A percentile compares a stretch with the other conserved stretches of the same genome.
These are phyloP conservation scores for Trichophyton verrucosum DNA, from an alignment of 2,329 filamentous ascomycete species.

Conservation along the genomic window DNA sequence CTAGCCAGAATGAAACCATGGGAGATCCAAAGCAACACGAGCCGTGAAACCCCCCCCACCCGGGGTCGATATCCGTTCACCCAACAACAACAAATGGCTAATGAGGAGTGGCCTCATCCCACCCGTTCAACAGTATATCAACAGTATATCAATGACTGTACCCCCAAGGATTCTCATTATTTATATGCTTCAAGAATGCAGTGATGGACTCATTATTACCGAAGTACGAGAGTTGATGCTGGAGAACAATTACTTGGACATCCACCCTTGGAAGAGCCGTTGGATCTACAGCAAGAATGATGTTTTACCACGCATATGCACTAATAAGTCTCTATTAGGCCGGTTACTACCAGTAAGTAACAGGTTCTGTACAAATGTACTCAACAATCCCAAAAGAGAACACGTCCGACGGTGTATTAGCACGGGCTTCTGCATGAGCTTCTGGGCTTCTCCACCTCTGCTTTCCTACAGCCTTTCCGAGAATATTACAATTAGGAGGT, in stretches of 20 bases:
- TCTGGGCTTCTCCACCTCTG: conserved; percentile 27
- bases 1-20: conserved; percentile 15
- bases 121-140: not conserved
- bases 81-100: conserved; percentile 5
- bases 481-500: conserved; percentile 13
- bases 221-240: not conserved
- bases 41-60: conserved; percentile 21
- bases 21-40: conserved; percentile 22
- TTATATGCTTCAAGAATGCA: not conserved
- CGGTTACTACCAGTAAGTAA: conserved; percentile 26
- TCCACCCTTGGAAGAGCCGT: not conserved
- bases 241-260: not conserved
- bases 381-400: conserved; percentile 27
- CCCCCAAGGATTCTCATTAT: not conserved
- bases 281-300: not conserved
- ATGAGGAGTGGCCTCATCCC: not conserved
- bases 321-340: conserved; percentile 33
- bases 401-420: conserved; percentile 24
- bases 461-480: conserved; percentile 19
- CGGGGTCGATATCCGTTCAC: not conserved
- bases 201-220: not conserved
- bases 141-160: not conserved
- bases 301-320: conserved; percentile 17
- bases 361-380: not conserved
- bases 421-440: conserved; percentile 18